Evolutionary conservation across 352 stramenopile genomes (phyloP).

Genomic region (Halophytophthora batemanensis): DNA sequence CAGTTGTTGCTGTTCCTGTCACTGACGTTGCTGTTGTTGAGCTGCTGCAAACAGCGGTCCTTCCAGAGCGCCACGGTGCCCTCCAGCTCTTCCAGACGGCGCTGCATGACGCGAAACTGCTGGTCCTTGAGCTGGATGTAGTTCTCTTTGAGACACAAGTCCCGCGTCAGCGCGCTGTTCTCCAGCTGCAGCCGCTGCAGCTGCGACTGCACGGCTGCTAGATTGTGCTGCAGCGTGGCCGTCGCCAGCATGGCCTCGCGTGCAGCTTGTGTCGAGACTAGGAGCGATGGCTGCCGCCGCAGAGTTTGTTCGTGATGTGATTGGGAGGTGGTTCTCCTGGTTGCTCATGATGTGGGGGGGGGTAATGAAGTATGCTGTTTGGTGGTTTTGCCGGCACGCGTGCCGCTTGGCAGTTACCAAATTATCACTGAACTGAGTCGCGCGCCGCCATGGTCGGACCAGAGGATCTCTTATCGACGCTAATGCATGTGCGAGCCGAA

Average conservation of each 20-base stretch:
- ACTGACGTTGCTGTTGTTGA: conserved; percentile 20
- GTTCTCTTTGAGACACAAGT: conserved; percentile 69
- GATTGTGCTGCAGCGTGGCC: conserved; percentile 57
- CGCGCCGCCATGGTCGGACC: no score
- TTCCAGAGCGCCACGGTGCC: conserved; percentile 57
- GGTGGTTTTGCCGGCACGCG: no score
- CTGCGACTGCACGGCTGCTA: conserved; percentile 56
- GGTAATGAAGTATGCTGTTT: no score
- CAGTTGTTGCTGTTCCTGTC: conserved; percentile 9
- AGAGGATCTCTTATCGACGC: no score
- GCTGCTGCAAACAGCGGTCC: conserved; percentile 58
- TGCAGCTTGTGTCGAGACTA: no score
- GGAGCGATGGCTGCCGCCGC: no score
- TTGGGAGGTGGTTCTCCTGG: no score
- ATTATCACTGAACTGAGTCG: no score
- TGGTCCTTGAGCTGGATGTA: conserved; percentile 73
- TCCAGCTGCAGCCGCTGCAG: conserved; percentile 55
- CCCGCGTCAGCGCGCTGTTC: conserved; percentile 58
- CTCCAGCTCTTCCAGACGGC: conserved; percentile 63
- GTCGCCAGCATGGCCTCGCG: conserved; percentile 21
- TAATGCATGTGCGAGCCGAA: no score
- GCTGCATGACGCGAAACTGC: conserved; percentile 72
- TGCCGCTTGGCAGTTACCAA: no score
- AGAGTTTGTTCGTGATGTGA: no score
- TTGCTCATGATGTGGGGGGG: no score